A percentile compares a stretch with the other conserved stretches of the same genome.
Conservation (phyloP, 176 grass and related monocot genomes). For the Pharus latifolius region DNA sequence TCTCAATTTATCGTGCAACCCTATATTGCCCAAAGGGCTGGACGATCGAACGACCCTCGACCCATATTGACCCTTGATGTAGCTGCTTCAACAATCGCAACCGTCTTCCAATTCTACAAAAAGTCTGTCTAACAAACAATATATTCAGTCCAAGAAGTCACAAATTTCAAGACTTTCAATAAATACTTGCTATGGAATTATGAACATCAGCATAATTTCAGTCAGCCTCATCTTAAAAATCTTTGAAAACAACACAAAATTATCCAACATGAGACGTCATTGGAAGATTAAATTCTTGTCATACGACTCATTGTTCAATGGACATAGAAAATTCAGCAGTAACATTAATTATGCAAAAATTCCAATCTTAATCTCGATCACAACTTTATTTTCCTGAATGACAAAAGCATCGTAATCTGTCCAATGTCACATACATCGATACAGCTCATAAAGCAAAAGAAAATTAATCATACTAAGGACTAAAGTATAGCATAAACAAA, state of each 20-base stretch:
- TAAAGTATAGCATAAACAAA: not conserved
- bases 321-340: not conserved
- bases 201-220: not conserved
- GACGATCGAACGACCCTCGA: no score
- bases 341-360: not conserved
- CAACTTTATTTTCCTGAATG: not conserved
- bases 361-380: not conserved
- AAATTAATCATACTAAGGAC: not conserved
- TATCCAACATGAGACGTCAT: not conserved
- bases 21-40: no score
- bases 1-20: no score
- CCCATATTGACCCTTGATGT: no score
- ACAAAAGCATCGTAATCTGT: not conserved
- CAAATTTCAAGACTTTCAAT: not conserved
- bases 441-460: conserved; percentile 5
- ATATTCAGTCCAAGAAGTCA: not conserved
- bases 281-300: not conserved
- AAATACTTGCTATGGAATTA: not conserved
- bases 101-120: no score
- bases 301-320: not conserved
- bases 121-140: no score
- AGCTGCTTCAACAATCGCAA: no score
- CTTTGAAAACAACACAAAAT: not conserved
- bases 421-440: not conserved
- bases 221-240: not conserved